Base-by-base conservation (phyloP, 306 rosid species). In the Hippophae rhamnoides region DNA sequence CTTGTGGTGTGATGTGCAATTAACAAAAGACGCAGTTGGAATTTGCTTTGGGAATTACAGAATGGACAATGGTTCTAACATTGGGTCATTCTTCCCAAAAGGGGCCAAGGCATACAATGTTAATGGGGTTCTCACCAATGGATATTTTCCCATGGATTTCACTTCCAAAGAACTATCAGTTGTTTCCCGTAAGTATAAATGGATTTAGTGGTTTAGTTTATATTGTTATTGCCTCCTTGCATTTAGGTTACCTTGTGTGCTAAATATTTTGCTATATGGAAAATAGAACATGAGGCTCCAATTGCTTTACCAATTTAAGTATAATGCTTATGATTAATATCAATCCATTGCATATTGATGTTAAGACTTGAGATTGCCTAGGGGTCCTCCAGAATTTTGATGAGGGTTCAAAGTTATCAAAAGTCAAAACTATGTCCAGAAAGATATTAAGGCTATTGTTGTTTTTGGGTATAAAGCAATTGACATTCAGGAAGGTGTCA, bases 1-100 rank as follows among this genome's bases (percentile, higher is more conserved):
- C 66, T 25, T 72, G 6, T 93, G 85, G 90, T 93, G 97, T 69
- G 97, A 93, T 67, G 94, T 88, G 56, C 97, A 93, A 57, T 74
- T 93, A 66, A 88, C 97, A 13, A 80, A 86, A 70, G 97, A 93
- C 55, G 69, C 10, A 63, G 71, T 48, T 52, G 97, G 94, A 62
- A 78, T 93, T 62, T 93, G 99, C 79, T 54, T 70, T 52, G 85
- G 88, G 9, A 54, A 77, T 61, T 3, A 82, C 56, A 70, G 62
- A 69, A 74, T 93, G 55, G 65, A 62, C 3, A 88, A 88, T 66
- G 67, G 74, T 48, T 74, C 90, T 43, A n/a, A 59, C 70, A 70
- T 79, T 31, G 0, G 41, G 0, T 0, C 0, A 0, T 0, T 43
- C 56, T 71, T 52, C 51, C 51, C 10, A 7, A 73, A 72, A 6